Conservation (phyloP, 805 yeast species). For the Scheffersomyces stipitis region DNA sequence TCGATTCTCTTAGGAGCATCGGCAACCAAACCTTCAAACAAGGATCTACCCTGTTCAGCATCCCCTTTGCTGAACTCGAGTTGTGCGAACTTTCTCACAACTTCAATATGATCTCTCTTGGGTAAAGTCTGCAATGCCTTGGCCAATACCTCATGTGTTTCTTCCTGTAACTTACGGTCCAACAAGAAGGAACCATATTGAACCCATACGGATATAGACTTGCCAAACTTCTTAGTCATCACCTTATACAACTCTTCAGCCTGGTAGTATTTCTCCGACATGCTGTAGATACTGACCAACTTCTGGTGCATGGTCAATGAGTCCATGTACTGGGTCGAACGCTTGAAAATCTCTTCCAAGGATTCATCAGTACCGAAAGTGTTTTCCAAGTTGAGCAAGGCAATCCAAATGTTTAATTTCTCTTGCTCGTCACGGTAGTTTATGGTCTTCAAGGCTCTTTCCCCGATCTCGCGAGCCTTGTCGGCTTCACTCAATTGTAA, state of each 20-base stretch:
- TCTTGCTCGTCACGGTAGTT: conserved; percentile 90
- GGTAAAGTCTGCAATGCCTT: conserved; percentile 71
- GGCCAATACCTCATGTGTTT: conserved; percentile 72
- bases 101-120: conserved; percentile 71
- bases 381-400: conserved; percentile 88
- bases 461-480: conserved; percentile 90
- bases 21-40: conserved; percentile 87
- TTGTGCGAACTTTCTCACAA: conserved; percentile 85
- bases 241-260: conserved; percentile 69
- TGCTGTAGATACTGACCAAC: conserved; percentile 68
- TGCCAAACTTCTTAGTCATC: conserved; percentile 77
- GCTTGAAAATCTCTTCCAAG: conserved; percentile 75
- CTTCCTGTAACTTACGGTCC: conserved; percentile 54
- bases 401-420: conserved; percentile 94
- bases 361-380: conserved; percentile 87
- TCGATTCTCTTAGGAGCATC: conserved; percentile 92
- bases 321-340: conserved; percentile 91
- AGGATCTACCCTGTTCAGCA: conserved; percentile 89
- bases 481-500: conserved; percentile 91
- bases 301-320: conserved; percentile 77
- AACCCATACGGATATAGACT: conserved; percentile 73
- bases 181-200: conserved; percentile 75
- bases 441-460: conserved; percentile 88
- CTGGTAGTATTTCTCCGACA: conserved; percentile 67
- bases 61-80: conserved; percentile 86